Conservation (phyloP, 2,329 filamentous ascomycete genomes). For the Cordyceps tenuipes region DNA sequence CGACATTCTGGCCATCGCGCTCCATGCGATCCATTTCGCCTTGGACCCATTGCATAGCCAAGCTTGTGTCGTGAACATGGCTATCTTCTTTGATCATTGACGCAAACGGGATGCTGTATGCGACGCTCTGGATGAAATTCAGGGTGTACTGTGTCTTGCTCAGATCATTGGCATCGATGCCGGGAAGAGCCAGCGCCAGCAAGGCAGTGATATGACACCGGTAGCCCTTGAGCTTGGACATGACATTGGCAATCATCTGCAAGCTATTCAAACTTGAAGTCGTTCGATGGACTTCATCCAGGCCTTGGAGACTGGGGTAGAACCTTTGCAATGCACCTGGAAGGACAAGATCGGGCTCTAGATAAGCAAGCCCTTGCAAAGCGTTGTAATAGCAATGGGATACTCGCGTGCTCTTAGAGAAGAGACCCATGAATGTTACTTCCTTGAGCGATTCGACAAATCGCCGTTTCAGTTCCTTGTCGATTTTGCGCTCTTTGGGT, state of each 20-base stretch:
- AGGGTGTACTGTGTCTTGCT: slow-evolving; percentile 94
- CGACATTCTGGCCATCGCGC: slow-evolving; percentile 71
- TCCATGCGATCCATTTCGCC: slow-evolving; percentile 93
- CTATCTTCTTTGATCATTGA: slow-evolving; percentile 56
- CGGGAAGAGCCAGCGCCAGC: slow-evolving; percentile 84
- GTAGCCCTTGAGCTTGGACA: slow-evolving; percentile 91
- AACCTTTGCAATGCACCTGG: slow-evolving; percentile 92
- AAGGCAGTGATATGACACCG: slow-evolving; percentile 91
- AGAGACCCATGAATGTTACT: slow-evolving; percentile 96
- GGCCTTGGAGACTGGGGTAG: slow-evolving; percentile 90
- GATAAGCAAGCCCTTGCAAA: slow-evolving; percentile 77
- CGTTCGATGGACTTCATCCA: slow-evolving; percentile 95
- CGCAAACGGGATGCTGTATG: slow-evolving; percentile 90
- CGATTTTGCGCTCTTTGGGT: slow-evolving; percentile 70
- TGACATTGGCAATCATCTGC: slow-evolving; percentile 84
- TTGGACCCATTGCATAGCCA: slow-evolving; percentile 90
- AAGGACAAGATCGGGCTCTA: slow-evolving; percentile 86
- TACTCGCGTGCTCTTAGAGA: slow-evolving; percentile 86
- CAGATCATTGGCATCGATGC: slow-evolving; percentile 94
- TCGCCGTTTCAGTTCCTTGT: slow-evolving; percentile 69
- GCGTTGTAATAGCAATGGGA: slow-evolving; percentile 89
- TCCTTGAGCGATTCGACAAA: slow-evolving; percentile 87
- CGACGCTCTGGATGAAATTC: slow-evolving; percentile 90
- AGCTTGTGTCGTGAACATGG: slow-evolving; percentile 60
- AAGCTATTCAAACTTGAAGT: slow-evolving; percentile 87